Conservation (phyloP, 352 stramenopile species). For the Globisporangium paddicum region DNA sequence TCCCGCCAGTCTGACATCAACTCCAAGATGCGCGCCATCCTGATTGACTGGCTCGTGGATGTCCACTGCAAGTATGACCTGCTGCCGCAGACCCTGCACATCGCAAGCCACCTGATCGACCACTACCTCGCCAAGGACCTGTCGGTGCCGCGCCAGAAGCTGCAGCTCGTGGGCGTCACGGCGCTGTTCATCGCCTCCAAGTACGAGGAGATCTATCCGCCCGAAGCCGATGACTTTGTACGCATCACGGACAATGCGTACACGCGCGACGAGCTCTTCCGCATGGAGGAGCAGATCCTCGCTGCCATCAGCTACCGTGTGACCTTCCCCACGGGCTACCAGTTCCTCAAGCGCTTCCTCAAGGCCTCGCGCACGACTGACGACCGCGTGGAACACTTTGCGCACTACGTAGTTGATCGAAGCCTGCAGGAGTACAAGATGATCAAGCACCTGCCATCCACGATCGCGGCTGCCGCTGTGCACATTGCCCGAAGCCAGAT, state of each 20-base stretch:
- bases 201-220: constrained; percentile 98
- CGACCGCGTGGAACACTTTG: constrained; percentile 84
- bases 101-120: constrained; percentile 83
- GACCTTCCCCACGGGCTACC: constrained; percentile 78
- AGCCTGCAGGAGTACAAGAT: constrained; percentile 98
- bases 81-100: constrained; percentile 75
- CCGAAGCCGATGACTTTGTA: constrained; percentile 92
- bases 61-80: constrained; percentile 84
- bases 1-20: constrained; percentile 96
- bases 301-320: constrained; percentile 69
- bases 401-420: constrained; percentile 97
- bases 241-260: constrained; percentile 98
- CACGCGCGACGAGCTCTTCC: constrained; percentile 70
- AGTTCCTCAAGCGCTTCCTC: constrained; percentile 86
- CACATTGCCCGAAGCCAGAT: constrained; percentile 92
- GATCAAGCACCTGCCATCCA: constrained; percentile 96
- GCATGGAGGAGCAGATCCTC: constrained; percentile 80
- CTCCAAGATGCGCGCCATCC: constrained; percentile 98
- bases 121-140: constrained; percentile 70
- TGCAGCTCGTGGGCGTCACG: constrained; percentile 96
- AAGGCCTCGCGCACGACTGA: constrained; percentile 75
- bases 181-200: constrained; percentile 97
- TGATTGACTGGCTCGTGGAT: constrained; percentile 99
- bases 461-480: constrained; percentile 95
- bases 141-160: constrained; percentile 68